phyloP scores from a whole-genome alignment of 176 grass and related monocot species.

The Pontederia crassipes region DNA sequence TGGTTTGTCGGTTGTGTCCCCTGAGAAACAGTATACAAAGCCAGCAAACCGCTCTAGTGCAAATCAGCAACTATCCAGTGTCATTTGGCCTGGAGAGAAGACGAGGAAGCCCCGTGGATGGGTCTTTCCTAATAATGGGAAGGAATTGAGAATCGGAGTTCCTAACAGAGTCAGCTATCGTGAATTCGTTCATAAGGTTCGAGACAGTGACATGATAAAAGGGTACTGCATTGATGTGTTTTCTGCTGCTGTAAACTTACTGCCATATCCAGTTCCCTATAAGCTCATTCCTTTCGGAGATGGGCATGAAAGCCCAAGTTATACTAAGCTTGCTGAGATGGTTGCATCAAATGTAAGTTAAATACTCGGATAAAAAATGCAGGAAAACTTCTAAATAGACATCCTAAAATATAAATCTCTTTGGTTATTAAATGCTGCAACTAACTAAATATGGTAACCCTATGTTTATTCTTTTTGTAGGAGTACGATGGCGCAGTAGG shows the following conservation, averaged over 20 bases:
- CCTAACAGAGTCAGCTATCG: constrained; percentile 4
- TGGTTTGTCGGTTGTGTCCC: constrained; percentile 5
- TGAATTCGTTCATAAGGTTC: neutral
- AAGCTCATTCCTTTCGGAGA: neutral
- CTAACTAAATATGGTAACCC: neutral
- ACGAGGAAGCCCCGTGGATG: constrained; percentile 3
- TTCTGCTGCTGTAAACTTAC: constrained; percentile 3
- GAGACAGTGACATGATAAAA: neutral
- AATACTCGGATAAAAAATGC: neutral
- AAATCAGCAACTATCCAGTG: neutral
- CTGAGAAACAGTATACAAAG: neutral
- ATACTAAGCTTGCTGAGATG: constrained; percentile 13
- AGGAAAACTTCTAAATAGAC: neutral
- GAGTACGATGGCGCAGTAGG: constrained; percentile 7
- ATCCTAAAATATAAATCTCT: neutral
- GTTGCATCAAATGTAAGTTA: constrained; percentile 6
- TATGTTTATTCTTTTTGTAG: neutral
- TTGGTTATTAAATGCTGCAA: too few relatives aligned
- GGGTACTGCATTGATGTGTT: constrained; percentile 15
- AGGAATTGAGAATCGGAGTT: constrained; percentile 8
- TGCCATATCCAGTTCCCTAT: constrained; percentile 9
- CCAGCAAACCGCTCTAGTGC: constrained; percentile 1
- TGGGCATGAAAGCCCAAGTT: constrained; percentile 12
- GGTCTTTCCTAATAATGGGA: constrained; percentile 15
- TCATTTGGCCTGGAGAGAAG: constrained; percentile 6